Evolutionary conservation across 768 basidiomycete genomes (phyloP), one percentile per base, ranked within the genome.

Genomic region (Termitomyces sp.): DNA sequence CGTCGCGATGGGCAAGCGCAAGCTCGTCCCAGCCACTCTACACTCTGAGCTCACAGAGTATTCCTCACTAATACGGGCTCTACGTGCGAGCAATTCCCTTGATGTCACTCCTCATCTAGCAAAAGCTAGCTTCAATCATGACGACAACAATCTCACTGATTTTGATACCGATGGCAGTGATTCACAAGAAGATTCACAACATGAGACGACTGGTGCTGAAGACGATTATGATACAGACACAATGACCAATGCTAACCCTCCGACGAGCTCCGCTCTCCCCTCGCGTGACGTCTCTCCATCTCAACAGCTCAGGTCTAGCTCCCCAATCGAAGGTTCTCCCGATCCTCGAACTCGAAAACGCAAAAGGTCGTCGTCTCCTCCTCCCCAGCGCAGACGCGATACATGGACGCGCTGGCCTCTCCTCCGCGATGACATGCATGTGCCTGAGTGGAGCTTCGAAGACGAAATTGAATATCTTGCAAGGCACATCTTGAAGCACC

Each of bases 321-420:
- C 61, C 3, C 50, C 58, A 0, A 20, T 18, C 18, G 65, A 64
- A 9, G 33, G 28, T 45, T 57, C 42, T 15, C 40, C 53, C 28
- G 20, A 15, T 35, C 7, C 55, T 18, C 39, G 42, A 53, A 42
- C 67, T 57, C 59, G 64, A 57, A 62, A 69, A 69, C 67, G 63
- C 65, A 70, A 68, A 65, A 68, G 67, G 60, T 20, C 18, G 18
- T 48, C 61, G n/a, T 45, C 53, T 35, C 39, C 55, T 35, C 39
- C 55, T 39, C 62, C 38, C 12, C 39, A 65, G 45, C 61, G 68
- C 62, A 70, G 71, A 69, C 68, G 78, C 24, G 84, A 88, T 66
- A 76, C 75, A 0, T 92, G 89, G 90, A 91, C 90, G 0, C 78
- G 85, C 7, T 93, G 91, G 91, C 91, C 91, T 1, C 80, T 92